Evolutionary conservation across 164 flowering plant genomes (phyloP).

Genomic region (Tetrastigma voinierianum): DNA sequence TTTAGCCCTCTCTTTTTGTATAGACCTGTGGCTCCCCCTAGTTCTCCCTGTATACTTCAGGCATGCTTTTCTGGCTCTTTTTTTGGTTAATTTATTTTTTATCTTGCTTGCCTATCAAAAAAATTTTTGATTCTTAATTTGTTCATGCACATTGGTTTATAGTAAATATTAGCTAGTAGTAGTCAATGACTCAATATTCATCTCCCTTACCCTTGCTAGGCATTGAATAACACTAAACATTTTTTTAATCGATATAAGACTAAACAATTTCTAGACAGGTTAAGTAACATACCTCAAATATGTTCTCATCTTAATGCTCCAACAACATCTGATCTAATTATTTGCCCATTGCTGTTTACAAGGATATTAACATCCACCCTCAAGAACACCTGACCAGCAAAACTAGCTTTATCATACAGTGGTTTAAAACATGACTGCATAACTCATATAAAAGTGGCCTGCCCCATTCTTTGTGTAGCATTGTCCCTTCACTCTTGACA

Average conservation of each 20-base stretch:
- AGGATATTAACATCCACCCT: slow-evolving; percentile 98
- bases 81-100: too few relatives aligned
- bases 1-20: too few relatives aligned
- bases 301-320: slow-evolving; percentile 99
- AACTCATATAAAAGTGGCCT: slow-evolving; percentile 12
- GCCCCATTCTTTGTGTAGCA: slow-evolving; percentile 97
- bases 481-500: slow-evolving; percentile 99
- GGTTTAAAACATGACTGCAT: not conserved
- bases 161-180: too few relatives aligned
- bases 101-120: too few relatives aligned
- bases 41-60: too few relatives aligned
- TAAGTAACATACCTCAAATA: slow-evolving; percentile 65
- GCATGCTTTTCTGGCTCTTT: too few relatives aligned
- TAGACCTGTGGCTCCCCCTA: too few relatives aligned
- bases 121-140: too few relatives aligned
- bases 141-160: too few relatives aligned
- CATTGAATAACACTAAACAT: not conserved
- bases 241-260: too few relatives aligned
- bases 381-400: slow-evolving; percentile 72
- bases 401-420: not conserved
- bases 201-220: not conserved
- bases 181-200: too few relatives aligned
- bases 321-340: slow-evolving; percentile 92
- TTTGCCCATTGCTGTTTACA: slow-evolving; percentile 97
- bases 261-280: not conserved